A percentile compares a stretch with the other conserved stretches of the same genome.
These are phyloP conservation scores for Diaporthe helianthi DNA, from an alignment of 2,329 filamentous ascomycete species.

Conservation along the genomic window DNA sequence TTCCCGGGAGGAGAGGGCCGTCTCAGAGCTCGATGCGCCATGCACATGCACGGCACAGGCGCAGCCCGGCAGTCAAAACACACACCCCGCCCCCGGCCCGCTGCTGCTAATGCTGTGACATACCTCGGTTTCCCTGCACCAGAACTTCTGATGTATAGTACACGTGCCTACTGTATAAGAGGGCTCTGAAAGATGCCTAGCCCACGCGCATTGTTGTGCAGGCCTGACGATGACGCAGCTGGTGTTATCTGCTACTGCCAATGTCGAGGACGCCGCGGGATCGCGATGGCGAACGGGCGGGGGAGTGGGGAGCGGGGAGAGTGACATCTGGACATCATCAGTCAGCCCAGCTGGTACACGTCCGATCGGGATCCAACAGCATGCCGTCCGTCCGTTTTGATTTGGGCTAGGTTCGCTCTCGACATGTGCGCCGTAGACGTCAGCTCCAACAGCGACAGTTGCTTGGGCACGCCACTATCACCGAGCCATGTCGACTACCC, in stretches of 20 bases:
- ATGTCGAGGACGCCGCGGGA: not conserved
- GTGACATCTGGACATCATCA: not conserved
- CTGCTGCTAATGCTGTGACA: not conserved
- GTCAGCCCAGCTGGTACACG: not conserved
- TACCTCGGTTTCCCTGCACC: not conserved
- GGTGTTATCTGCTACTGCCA: not conserved
- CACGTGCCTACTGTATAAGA: too few species aligned
- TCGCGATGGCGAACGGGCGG: not conserved
- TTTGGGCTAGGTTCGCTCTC: not conserved
- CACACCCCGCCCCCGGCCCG: not conserved
- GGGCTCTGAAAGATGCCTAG: not conserved
- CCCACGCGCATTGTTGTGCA: not conserved
- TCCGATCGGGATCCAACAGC: not conserved
- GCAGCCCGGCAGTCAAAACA: constrained; percentile 21
- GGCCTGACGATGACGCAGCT: not conserved
- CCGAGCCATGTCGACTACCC: not conserved
- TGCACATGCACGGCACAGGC: constrained; percentile 17
- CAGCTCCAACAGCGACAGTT: not conserved
- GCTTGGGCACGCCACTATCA: not conserved
- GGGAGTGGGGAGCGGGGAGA: too few species aligned
- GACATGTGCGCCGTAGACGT: not conserved
- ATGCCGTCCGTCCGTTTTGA: not conserved
- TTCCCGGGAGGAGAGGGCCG: too few species aligned
- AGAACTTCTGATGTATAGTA: not conserved
- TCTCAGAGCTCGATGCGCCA: not conserved